phyloP scores from a whole-genome alignment of 1,284 basidiomycete species.

The Pterula multifida region DNA sequence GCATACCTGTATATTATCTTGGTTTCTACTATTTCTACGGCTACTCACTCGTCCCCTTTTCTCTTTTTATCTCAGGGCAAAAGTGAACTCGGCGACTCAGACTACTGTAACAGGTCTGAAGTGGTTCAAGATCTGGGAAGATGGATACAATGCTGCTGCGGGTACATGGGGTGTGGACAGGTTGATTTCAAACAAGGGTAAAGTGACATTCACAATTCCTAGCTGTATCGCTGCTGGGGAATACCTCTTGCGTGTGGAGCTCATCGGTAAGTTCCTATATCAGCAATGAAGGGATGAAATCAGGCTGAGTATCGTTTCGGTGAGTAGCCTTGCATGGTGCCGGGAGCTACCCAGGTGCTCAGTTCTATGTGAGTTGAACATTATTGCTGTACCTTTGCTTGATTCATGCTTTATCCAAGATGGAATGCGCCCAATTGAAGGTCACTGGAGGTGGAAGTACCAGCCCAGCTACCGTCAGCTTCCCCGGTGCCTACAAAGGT shows the following conservation, averaged over 20 bases:
- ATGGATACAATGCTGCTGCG: slow-evolving; percentile 10
- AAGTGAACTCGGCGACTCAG: slow-evolving; percentile 32
- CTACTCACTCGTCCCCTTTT: slow-evolving; percentile 2
- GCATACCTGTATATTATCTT: slow-evolving; percentile 33
- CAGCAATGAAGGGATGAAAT: too few relatives aligned
- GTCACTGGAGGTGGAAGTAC: slow-evolving; percentile 31
- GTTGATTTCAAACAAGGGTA: slow-evolving; percentile 30
- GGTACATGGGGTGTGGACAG: slow-evolving; percentile 25
- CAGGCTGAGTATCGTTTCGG: too few relatives aligned
- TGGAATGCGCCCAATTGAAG: slow-evolving; percentile 27
- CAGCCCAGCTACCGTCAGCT: slow-evolving; percentile 30
- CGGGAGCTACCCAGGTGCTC: slow-evolving; percentile 21
- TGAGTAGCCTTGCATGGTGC: slow-evolving; percentile 21
- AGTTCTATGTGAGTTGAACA: slow-evolving; percentile 20
- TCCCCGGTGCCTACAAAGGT: slow-evolving; percentile 32
- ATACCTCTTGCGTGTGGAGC: slow-evolving; percentile 25
- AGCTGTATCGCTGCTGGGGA: slow-evolving; percentile 27
- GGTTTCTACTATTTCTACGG: neutral
- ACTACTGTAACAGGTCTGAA: slow-evolving; percentile 35
- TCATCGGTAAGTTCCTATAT: slow-evolving; percentile 32
- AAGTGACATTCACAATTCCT: slow-evolving; percentile 28
- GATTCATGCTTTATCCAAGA: neutral
- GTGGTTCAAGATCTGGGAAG: slow-evolving; percentile 40
- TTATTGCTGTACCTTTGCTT: neutral
- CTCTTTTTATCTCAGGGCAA: slow-evolving; percentile 20